A percentile compares a stretch with the other conserved stretches of the same genome.
These are phyloP conservation scores for Plasmodium relictum DNA, from an alignment of 169 alveolate genomes.

Conservation along the genomic window DNA sequence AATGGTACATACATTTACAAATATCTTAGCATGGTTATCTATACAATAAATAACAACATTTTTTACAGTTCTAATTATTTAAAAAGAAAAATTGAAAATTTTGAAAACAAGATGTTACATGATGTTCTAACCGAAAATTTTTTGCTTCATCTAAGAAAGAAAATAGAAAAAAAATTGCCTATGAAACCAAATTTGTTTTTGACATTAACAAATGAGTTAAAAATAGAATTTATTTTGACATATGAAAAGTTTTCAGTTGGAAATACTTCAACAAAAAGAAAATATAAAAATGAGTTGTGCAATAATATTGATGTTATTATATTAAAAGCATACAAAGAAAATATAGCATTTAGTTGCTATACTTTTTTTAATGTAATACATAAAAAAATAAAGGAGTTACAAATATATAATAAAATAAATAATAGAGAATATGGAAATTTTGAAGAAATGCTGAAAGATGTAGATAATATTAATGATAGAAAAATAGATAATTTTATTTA, in stretches of 20 bases:
- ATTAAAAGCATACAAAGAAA: slow-evolving; percentile 66
- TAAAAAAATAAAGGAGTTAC: slow-evolving; percentile 19
- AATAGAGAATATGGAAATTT: slow-evolving; percentile 18
- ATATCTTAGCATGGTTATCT: slow-evolving; percentile 26
- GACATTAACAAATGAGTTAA: slow-evolving; percentile 46
- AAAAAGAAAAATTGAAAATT: slow-evolving; percentile 44
- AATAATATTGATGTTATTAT: slow-evolving; percentile 31
- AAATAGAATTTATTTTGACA: slow-evolving; percentile 27
- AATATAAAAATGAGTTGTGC: slow-evolving; percentile 30
- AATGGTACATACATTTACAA: slow-evolving; percentile 38
- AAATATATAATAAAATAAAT: slow-evolving; percentile 34
- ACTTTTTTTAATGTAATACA: slow-evolving; percentile 45
- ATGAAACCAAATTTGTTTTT: slow-evolving; percentile 58
- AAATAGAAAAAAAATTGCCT: slow-evolving; percentile 65
- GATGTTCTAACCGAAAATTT: slow-evolving; percentile 49
- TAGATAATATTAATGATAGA: slow-evolving; percentile 10
- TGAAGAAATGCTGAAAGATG: slow-evolving; percentile 14
- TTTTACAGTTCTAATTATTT: slow-evolving; percentile 43
- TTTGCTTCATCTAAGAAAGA: slow-evolving; percentile 35
- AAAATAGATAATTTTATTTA: slow-evolving; percentile 58
- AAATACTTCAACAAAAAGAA: slow-evolving; percentile 23
- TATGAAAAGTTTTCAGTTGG: slow-evolving; percentile 46
- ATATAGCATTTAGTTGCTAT: slow-evolving; percentile 62
- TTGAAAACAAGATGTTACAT: slow-evolving; percentile 32
- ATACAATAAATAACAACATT: slow-evolving; percentile 32